phyloP scores from a whole-genome alignment of 768 basidiomycete genomes.

The Lactarius pseudohatsudake region DNA sequence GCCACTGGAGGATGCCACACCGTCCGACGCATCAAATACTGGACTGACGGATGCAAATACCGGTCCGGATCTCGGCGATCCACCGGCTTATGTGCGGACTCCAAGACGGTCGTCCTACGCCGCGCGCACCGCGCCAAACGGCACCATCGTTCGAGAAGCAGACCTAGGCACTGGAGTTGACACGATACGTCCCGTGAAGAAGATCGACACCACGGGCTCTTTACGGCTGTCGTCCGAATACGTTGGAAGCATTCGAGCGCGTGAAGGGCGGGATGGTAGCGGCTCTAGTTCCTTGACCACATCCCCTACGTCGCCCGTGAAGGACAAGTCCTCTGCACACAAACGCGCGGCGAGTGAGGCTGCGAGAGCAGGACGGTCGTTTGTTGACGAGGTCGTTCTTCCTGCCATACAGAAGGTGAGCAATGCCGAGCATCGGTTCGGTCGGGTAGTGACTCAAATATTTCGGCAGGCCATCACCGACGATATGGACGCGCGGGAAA shows the following conservation, averaged over 20 bases:
- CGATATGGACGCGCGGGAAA: slow-evolving; percentile 85
- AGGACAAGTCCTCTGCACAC: slow-evolving; percentile 40
- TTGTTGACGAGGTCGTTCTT: slow-evolving; percentile 84
- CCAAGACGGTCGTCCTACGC: slow-evolving; percentile 76
- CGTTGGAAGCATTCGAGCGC: slow-evolving; percentile 64
- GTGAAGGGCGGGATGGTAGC: slow-evolving; percentile 49
- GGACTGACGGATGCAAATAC: slow-evolving; percentile 32
- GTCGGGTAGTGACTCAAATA: slow-evolving; percentile 5
- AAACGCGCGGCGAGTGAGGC: slow-evolving; percentile 55
- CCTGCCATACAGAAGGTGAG: slow-evolving; percentile 72
- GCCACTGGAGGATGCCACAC: slow-evolving; percentile 46
- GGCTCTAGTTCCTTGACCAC: slow-evolving; percentile 37
- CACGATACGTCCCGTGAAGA: slow-evolving; percentile 92
- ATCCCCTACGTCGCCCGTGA: slow-evolving; percentile 50
- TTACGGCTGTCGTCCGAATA: slow-evolving; percentile 76
- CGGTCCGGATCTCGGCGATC: slow-evolving; percentile 51
- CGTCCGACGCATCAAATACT: slow-evolving; percentile 41
- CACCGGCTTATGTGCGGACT: slow-evolving; percentile 70
- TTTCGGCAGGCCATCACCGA: slow-evolving; percentile 61
- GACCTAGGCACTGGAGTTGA: slow-evolving; percentile 87
- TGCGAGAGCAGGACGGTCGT: slow-evolving; percentile 59
- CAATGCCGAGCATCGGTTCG: not conserved
- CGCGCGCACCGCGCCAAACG: slow-evolving; percentile 65
- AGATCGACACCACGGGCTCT: slow-evolving; percentile 78
- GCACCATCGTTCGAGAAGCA: slow-evolving; percentile 75